Evolutionary conservation across 2,329 filamentous ascomycete species (phyloP), one percentile per base, ranked within the genome.

Genomic region (Periconia macrospinosa): DNA sequence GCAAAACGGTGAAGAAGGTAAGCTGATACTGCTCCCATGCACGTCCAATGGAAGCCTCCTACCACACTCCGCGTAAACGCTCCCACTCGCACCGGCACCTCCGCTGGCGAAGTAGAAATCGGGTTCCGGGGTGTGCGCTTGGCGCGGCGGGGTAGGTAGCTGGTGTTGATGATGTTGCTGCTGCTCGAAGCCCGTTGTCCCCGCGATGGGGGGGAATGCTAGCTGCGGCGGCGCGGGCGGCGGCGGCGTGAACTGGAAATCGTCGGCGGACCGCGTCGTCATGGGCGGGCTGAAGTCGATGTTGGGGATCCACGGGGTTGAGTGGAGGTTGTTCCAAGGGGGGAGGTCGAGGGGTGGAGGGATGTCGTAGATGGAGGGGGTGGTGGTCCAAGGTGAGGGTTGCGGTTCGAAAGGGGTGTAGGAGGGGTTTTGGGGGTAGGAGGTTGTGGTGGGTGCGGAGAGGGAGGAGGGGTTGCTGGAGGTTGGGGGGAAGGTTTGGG

Each of bases 231-330:
- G 33, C 11, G 33, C 11, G 15, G 33, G 43, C 7, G 58, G 49
- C 13, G 58, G 54, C 10, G 55, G 54, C 11, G 55, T 54, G 23
- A 59, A 65, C 8, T 57, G 58, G 27, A 59, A 58, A 6, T 50
- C 49, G 18, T 61, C 52, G 13, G 43, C 27, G 6, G 54, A 46
- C n/a, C 56, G 51, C 7, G 56, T 52, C 9, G 53, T 15, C 8
- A 50, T 15, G 5, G 54, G 55, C 0, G 55, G 30, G 43, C 55
- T 30, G 18, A 51, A 60, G 10, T 60, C 50, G 20, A 62, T 47
- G 41, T 46, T 54, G 15, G 56, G 37, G 17, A 59, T 60, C 65
- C 67, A 69, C 1, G 54, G 40, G 17, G 63, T 55, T 18, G 15
- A n/a, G 11, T 3, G 11, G 15, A 37, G 33, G 11, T 60, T 45